A percentile compares a stretch with the other conserved stretches of the same genome.
Conservation (phyloP, 2,329 filamentous ascomycete species). For the Bipolaris sorokiniana region DNA sequence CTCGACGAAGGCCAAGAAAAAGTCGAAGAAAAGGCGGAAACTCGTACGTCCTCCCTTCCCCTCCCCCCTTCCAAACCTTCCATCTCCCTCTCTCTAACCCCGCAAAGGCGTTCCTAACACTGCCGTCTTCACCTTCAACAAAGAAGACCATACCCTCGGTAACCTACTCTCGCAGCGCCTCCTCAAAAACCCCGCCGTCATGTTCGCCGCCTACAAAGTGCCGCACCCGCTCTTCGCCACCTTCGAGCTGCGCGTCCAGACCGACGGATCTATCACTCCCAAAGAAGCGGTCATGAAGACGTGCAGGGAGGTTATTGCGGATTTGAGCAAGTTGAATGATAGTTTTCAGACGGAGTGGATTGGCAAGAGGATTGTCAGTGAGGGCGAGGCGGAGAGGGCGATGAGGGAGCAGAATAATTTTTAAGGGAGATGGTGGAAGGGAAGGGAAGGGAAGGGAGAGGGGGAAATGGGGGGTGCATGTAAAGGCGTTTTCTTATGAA, state of each 20-base stretch:
- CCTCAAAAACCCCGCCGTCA: constrained; percentile 80
- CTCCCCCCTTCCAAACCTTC: neutral
- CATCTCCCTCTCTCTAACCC: neutral
- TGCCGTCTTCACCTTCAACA: constrained; percentile 93
- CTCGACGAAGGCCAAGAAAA: constrained; percentile 90
- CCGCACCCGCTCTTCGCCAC: constrained; percentile 51
- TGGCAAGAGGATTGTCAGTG: constrained; percentile 45
- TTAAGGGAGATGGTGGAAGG: constrained; percentile 10
- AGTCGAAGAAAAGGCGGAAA: constrained; percentile 85
- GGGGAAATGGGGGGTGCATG: too few relatives aligned
- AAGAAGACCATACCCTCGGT: constrained; percentile 94
- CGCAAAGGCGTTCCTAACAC: constrained; percentile 83
- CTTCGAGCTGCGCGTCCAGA: constrained; percentile 83
- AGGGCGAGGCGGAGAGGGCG: constrained; percentile 43
- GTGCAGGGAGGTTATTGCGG: constrained; percentile 81
- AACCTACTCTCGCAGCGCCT: constrained; percentile 89
- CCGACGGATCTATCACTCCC: constrained; percentile 85
- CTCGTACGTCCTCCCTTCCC: constrained; percentile 63
- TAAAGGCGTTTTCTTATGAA: too few relatives aligned
- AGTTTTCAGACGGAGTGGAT: constrained; percentile 84
- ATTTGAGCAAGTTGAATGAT: constrained; percentile 78
- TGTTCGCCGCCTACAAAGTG: constrained; percentile 90
- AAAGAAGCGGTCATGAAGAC: constrained; percentile 83
- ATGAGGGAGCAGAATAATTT: constrained; percentile 41
- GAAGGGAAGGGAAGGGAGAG: too few relatives aligned